A percentile compares a stretch with the other conserved stretches of the same genome.
Conservation (phyloP, 345 rosid species). For the Gossypium anomalum region DNA sequence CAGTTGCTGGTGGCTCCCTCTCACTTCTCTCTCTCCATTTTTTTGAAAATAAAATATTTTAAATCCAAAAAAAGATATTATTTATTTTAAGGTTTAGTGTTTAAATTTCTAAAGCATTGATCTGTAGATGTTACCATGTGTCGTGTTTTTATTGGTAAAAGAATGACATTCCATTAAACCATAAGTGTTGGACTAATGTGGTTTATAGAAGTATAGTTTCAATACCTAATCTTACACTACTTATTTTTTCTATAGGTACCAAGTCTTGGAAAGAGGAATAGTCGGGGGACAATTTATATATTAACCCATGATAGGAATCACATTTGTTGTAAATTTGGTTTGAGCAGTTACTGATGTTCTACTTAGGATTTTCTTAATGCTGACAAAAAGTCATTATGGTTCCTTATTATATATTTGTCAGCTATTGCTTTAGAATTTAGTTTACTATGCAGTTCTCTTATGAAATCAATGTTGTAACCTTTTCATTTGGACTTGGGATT, state of each 20-base stretch:
- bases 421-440: background rate
- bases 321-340: background rate
- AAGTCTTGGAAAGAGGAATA: background rate
- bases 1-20: background rate
- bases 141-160: background rate
- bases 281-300: background rate
- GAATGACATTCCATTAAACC: background rate
- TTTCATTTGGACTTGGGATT: background rate
- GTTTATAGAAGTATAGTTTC: background rate
- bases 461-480: background rate
- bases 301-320: background rate
- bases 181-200: background rate
- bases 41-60: no score
- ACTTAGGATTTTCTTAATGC: background rate
- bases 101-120: background rate
- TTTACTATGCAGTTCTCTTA: background rate
- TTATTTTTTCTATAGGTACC: background rate
- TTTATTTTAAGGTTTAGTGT: background rate
- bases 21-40: background rate
- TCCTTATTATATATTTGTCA: background rate
- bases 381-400: background rate
- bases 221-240: background rate
- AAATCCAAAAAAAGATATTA: background rate
- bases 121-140: background rate
- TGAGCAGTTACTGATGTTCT: background rate